Evolutionary conservation across 148 eudicot species (phyloP), one percentile per base, ranked within the genome.

Genomic region (Spergularia marina): DNA sequence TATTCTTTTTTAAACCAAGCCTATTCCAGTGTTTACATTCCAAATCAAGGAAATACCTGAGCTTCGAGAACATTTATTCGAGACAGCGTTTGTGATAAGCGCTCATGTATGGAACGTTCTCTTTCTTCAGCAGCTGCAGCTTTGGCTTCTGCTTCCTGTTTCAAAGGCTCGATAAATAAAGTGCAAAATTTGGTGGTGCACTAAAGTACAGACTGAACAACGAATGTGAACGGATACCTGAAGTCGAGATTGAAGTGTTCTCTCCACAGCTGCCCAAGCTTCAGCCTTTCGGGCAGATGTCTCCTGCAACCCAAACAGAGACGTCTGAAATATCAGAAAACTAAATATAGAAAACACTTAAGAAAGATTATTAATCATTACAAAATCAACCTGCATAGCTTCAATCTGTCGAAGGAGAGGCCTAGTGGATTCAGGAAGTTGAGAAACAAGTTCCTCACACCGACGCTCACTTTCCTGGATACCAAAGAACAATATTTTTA

Each of bases 351-450:
- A 54, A 36, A 52, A 47, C 9, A 39, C 21, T 6, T 52, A 20
- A 4, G 54, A 53, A 21, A 7, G 21, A 10, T 57, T 12, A 36
- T 7, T 25, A 14, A 63, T 10, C 6, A 44, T 17, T 71, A 13
- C 58, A 20, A 76, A 69, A 49, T 72, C 64, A 83, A 95, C 98
- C 96, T 92, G 93, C 92, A 95, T 92, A 77, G 96, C 94, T 87
- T 95, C 98, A 76, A 95, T 95, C 83, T 95, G 98, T 81, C 97
- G 86, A 68, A 92, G 77, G 73, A 92, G 97, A 76, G 98, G 98
- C 84, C 98, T 89, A 60, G 97, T 95, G 78, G 98, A 95, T 69
- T 95, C 98, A 74, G 98, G 97, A 82, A 95, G 89, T 82, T 92
- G 97, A 71, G 90, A 83, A 71, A 92, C 83, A 80, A 92, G 85